Percentiles rank a stretch among this genome's conserved stretches.
Evolutionary conservation across 768 basidiomycete genomes (phyloP).

Genomic region (Hebeloma cylindrosporum): DNA sequence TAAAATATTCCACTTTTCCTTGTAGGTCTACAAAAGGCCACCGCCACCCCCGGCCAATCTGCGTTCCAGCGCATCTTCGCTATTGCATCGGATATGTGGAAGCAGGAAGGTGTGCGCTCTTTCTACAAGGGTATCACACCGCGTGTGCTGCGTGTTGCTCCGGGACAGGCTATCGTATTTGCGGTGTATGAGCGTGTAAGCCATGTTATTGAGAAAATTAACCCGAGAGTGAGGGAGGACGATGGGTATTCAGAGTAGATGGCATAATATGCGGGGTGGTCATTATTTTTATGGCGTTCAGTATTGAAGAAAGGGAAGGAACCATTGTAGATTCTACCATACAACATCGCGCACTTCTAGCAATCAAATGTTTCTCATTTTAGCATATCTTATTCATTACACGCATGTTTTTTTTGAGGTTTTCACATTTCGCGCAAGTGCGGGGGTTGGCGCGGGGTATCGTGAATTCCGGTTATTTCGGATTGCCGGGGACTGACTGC

Average conservation of each 20-base stretch:
- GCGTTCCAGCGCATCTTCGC: constrained; percentile 76
- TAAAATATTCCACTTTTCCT: constrained; percentile 4
- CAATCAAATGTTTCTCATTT: too few relatives aligned
- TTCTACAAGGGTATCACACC: constrained; percentile 99
- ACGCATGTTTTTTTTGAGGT: too few relatives aligned
- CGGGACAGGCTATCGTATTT: constrained; percentile 96
- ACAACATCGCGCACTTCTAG: background rate
- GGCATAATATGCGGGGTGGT: background rate
- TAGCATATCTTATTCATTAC: too few relatives aligned
- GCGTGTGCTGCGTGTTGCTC: constrained; percentile 92
- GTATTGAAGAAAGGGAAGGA: background rate
- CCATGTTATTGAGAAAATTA: constrained; percentile 66
- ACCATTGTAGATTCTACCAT: constrained; percentile 1
- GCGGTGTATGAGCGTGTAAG: constrained; percentile 94
- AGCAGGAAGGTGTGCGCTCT: constrained; percentile 78
- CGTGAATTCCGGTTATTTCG: too few relatives aligned
- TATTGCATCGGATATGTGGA: constrained; percentile 94
- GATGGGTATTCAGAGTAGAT: constrained; percentile 62
- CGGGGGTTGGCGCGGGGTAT: too few relatives aligned
- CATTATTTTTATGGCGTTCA: background rate
- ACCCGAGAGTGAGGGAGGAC: constrained; percentile 53
- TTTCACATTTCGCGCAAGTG: too few relatives aligned
- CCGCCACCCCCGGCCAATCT: constrained; percentile 68
- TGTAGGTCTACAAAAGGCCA: constrained; percentile 82
- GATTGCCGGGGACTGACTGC: too few relatives aligned